Base-by-base conservation (phyloP, 2,329 filamentous ascomycete genomes). In the Beauveria bassiana region DNA sequence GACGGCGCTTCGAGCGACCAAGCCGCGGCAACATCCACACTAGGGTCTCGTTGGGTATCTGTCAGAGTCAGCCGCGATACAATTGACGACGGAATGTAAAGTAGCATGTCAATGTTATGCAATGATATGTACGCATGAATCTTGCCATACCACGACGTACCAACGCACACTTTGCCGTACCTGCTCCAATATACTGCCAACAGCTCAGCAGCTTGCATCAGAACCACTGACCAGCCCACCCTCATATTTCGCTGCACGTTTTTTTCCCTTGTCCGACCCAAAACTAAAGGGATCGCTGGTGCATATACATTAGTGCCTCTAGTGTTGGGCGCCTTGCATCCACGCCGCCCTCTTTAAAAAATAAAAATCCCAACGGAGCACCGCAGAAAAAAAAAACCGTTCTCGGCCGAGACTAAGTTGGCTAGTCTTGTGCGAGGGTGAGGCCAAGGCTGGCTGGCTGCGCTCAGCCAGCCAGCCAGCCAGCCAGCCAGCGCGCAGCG, bases 211-310 rank as follows among this genome's bases (percentile, higher is more conserved):
- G 12, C 34, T 38, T 38, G 12, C 12, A 38, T 38, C 12, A 38
- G 34, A 38, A 38, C 34, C 34, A 38, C 34, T 12, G 16, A 12
- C 34, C 34, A 38, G 34, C 34, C 34, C 34, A 38, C 5, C 34
- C 34, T 38, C 34, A 38, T 0, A 16, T 38, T 38, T 38, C 12
- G 10, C 34, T 14, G 34, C 34, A 38, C 34, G 34, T 3, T 18
- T 31, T 38, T 38, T 38, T 10, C 28, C 10, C 42, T 38, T 57
- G 6, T 45, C 7, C 38, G 16, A 31, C 43, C 28, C 28, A 46
- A 57, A 57, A 57, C 54, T 57, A 57, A 57, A 57, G 24, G 42
- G 54, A 57, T 57, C 54, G 54, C 54, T 57, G 54, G 28, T 57
- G 54, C 54, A 57, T 57, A 57, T 40, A 49, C 54, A 56, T 56